A percentile compares a stretch with the other conserved stretches of the same genome.
These are phyloP conservation scores for Solanum sitiens DNA, from an alignment of 257 asterid species.

Conservation along the genomic window DNA sequence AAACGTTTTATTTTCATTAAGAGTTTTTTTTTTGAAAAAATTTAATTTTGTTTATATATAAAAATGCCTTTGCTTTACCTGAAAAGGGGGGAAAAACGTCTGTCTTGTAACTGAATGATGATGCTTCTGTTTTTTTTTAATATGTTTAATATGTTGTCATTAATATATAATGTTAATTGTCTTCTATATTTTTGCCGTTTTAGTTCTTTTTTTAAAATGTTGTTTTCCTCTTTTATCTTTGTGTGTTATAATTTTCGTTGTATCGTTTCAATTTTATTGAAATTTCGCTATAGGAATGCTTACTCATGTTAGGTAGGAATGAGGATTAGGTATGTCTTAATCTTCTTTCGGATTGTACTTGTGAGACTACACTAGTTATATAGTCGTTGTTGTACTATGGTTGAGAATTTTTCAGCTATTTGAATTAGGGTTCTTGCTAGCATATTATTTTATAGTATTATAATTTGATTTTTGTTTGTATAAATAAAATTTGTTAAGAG, in stretches of 20 bases:
- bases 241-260: background rate
- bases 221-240: background rate
- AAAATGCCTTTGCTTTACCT: background rate
- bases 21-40: background rate
- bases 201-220: background rate
- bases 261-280: background rate
- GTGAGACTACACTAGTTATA: background rate
- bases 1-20: background rate
- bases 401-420: background rate
- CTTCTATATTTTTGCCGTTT: background rate
- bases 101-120: background rate
- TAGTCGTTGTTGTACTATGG: too few relatives aligned
- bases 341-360: background rate
- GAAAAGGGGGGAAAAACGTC: background rate
- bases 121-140: background rate
- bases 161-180: background rate
- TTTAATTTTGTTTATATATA: too few relatives aligned
- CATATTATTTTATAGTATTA: background rate
- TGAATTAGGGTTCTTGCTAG: background rate
- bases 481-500: background rate
- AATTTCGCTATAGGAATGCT: too few relatives aligned
- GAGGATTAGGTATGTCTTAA: background rate
- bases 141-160: background rate
- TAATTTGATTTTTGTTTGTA: background rate
- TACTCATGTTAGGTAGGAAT: background rate